These are phyloP conservation scores for Draba incana DNA, from an alignment of 345 rosid species.

Conservation along the genomic window DNA sequence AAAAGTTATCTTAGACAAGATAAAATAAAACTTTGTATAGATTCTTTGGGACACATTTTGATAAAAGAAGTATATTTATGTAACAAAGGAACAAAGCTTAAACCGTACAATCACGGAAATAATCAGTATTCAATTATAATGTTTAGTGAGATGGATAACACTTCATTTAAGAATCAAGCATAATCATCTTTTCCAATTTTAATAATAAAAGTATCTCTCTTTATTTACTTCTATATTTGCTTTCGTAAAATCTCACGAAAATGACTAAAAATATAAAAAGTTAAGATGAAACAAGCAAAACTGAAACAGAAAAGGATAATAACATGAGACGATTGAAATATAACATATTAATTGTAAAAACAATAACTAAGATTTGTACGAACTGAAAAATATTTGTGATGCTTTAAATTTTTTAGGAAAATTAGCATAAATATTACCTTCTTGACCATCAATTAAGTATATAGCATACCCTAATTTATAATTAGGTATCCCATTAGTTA, in stretches of 20 bases:
- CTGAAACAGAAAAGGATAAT: background rate
- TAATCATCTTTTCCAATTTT: conserved; percentile 18
- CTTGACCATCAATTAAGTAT: no score
- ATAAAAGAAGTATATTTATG: background rate
- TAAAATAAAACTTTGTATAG: conserved; percentile 27
- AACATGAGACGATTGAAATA: background rate
- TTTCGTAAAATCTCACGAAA: conserved; percentile 10
- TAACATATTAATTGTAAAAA: background rate
- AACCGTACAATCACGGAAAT: conserved; percentile 35
- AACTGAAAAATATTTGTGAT: background rate
- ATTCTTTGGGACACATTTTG: conserved; percentile 22
- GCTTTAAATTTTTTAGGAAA: no score
- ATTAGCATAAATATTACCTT: no score
- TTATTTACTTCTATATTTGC: background rate
- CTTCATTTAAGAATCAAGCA: conserved; percentile 22
- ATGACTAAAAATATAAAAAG: background rate
- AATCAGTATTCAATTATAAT: conserved; percentile 24
- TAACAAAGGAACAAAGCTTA: conserved; percentile 27
- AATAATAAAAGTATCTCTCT: background rate
- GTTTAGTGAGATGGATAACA: conserved; percentile 38
- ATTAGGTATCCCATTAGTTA: no score
- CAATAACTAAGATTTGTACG: background rate
- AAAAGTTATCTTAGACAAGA: conserved; percentile 6
- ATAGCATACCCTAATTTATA: no score
- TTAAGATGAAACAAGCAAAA: background rate